phyloP scores from a whole-genome alignment of 1,284 basidiomycete genomes.

The Trichosporon faecale region DNA sequence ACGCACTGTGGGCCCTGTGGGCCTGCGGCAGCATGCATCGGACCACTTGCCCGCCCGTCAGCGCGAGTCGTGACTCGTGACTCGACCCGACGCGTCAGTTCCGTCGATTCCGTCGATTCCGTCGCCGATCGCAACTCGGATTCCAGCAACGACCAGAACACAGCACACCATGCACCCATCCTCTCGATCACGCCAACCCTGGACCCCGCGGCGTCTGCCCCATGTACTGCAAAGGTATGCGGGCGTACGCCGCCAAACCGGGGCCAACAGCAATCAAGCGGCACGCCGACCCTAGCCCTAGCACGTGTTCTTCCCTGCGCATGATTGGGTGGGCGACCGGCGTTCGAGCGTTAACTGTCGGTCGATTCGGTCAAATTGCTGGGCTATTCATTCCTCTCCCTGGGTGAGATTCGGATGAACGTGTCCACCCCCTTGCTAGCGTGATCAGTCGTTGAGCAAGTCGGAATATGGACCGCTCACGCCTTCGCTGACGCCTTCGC shows the following conservation, averaged over 20 bases:
- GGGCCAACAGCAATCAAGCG: neutral
- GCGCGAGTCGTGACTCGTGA: too few species aligned
- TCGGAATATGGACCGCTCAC: neutral
- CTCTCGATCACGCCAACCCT: too few species aligned
- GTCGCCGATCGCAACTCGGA: too few species aligned
- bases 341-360: neutral
- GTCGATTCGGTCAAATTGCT: constrained; percentile 7
- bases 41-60: neutral
- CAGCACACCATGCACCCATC: too few species aligned
- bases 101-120: too few species aligned
- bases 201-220: too few species aligned
- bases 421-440: neutral
- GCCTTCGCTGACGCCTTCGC: constrained; percentile 1
- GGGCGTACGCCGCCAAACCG: neutral
- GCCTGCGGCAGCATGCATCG: neutral
- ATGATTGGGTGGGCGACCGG: neutral
- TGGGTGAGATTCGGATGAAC: constrained; percentile 7
- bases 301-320: neutral
- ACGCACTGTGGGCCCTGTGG: neutral
- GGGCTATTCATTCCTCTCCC: neutral
- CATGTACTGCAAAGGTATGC: too few species aligned
- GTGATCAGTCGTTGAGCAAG: neutral
- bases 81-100: too few species aligned
- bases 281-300: neutral
- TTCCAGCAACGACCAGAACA: too few species aligned